Conservation (phyloP, 108 stramenopile genomes). For the Skeletonema costatum region DNA sequence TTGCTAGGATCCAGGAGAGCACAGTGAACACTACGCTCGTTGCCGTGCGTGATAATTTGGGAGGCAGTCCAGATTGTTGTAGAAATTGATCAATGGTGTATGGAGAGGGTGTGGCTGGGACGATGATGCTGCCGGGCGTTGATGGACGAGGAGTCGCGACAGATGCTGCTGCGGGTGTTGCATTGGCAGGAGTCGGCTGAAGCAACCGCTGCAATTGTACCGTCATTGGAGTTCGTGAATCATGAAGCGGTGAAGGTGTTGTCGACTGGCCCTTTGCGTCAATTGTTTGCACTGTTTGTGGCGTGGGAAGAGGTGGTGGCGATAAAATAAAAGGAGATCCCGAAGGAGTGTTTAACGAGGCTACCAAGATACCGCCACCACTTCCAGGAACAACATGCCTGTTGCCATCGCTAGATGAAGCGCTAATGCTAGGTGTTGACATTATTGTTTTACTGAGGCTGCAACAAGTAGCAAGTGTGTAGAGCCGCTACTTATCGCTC, state of each 20-base stretch:
- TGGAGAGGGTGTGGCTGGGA: not conserved
- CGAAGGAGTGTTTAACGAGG: not conserved
- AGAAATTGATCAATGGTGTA: not conserved
- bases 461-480: not conserved
- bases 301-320: not conserved
- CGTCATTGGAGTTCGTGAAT: not conserved
- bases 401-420: not conserved
- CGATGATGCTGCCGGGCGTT: not conserved
- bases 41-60: not conserved
- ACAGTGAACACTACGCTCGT: not conserved
- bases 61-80: not conserved
- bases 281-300: not conserved
- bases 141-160: not conserved
- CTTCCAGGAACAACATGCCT: not conserved
- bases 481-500: too few species aligned
- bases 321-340: not conserved
- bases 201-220: not conserved
- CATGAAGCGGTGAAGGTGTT: not conserved
- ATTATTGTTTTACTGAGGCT: not conserved
- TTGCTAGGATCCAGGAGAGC: not conserved
- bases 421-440: not conserved
- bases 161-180: not conserved
- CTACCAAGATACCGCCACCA: not conserved
- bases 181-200: not conserved
- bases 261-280: not conserved